Evolutionary conservation across 192 early-diverging fungal species (phyloP), one percentile per base, ranked within the genome.

Genomic region (Nowakowskiella sp.): DNA sequence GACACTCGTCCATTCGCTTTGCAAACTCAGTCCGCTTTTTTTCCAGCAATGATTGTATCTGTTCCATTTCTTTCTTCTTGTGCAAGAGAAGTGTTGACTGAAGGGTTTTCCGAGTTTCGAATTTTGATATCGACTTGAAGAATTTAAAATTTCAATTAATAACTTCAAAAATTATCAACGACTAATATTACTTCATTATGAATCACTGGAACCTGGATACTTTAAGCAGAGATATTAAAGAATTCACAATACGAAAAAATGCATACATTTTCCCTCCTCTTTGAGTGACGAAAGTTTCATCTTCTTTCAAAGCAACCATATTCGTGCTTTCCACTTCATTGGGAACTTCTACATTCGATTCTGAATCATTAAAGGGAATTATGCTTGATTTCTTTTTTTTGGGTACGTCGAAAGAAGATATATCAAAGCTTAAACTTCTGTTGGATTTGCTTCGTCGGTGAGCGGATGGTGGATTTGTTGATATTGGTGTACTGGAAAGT

Each of bases 1-100:
- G 46, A 54, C 78, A 82, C 26, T 78, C 78, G 24, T 80, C 70
- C 79, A 81, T 81, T n/a, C 78, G 62, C 48, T 77, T 80, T 2
- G 71, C 48, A 59, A 81, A 81, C 51, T 81, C 79, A 6, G 62
- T 39, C 16, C 79, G 54, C 49, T 70, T 65, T 52, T 76, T 65
- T 39, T 81, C 79, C 46, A 81, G 61, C 45, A 60, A 57, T 25
- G 50, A 45, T 46, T 81, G 79, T 3, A 81, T 75, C 9, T 59
- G 32, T 39, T 71, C 50, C 74, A 81, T 81, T 42, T 81, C 79
- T 43, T 70, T 68, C 52, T 81, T 81, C 46, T 81, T 81, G 45
- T 73, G 74, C 6, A 81, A 62, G 30, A 81, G 57, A 23, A 81
- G 58, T 26, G 79, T 81, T 4, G 74, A 78, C 31, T 81, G 79